These are phyloP conservation scores for Blastobotrys serpentis DNA, from an alignment of 1,139 yeast genomes.

Conservation along the genomic window DNA sequence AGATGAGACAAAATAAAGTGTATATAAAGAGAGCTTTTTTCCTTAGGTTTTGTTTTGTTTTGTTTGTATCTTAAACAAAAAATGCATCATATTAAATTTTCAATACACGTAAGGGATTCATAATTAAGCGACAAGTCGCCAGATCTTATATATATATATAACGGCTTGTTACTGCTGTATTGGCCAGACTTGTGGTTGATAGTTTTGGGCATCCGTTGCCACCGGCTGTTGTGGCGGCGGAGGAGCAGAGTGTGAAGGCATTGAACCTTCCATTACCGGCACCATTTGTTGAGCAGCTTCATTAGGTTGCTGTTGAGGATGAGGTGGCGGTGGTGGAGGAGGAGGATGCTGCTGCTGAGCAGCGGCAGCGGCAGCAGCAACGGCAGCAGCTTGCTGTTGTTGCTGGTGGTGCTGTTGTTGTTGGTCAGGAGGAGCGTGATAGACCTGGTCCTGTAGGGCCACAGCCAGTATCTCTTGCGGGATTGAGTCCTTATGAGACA, in stretches of 20 bases:
- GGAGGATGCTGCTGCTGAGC: conserved; percentile 8
- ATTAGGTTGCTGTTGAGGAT: conserved; percentile 2
- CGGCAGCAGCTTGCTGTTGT: neutral
- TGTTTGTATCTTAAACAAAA: neutral
- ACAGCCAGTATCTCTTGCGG: conserved; percentile 16
- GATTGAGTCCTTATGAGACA: conserved; percentile 19
- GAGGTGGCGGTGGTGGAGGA: conserved; percentile 5
- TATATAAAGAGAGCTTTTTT: neutral
- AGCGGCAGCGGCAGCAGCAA: neutral
- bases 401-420: conserved; percentile 8
- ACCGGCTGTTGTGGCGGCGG: conserved; percentile 9
- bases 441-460: conserved; percentile 9
- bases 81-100: neutral
- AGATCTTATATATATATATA: neutral
- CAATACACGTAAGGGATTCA: neutral
- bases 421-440: neutral
- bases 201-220: neutral
- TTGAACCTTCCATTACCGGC: neutral
- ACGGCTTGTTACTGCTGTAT: conserved; percentile 5
- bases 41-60: neutral
- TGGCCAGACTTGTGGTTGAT: conserved; percentile 11
- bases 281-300: neutral
- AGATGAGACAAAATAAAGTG: neutral
- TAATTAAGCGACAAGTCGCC: no score
- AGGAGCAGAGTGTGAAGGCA: neutral